Base-by-base conservation (phyloP, 1,284 basidiomycete genomes). In the Ganoderma lingzhi region DNA sequence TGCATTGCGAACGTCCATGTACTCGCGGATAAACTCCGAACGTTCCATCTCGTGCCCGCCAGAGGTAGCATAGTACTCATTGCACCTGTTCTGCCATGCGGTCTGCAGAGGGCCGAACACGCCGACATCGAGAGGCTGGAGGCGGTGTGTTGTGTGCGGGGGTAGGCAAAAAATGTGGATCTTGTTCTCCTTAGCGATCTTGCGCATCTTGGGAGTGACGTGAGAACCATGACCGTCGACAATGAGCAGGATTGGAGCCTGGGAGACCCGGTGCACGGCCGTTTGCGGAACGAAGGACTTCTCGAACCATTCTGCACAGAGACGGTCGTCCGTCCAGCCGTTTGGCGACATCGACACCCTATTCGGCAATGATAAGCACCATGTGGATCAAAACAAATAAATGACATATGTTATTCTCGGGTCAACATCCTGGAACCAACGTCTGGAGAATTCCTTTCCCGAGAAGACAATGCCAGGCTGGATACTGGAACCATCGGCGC, bases 151-250 rank as follows among this genome's bases (percentile, higher is more conserved):
- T 2, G 75, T 77, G 65, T 80, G 77, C 8, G 77, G 66, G 15
- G 76, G 78, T 14, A 77, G 72, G 14, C 75, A 73, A 44, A 76
- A 48, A 14, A 79, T 44, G 48, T 72, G 56, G 32, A 79, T 76
- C 19, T 71, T 65, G 44, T 74, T 80, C 64, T 78, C 75, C 37
- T 65, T 67, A 0, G 79, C 79, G 72, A 77, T 80, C 14, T 72
- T 41, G 64, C 70, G 74, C 62, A 82, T 79, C 2, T 59, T 32
- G 53, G 75, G 79, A 64, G 83, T 80, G 48, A 70, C 73, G 67
- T 85, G 83, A 3, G 80, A 83, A 58, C 78, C 80, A 69, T 85
- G 84, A 3, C 84, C 81, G 76, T 86, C 82, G 41, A 83, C 73
- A 62, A 85, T 80, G 1, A 85, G 75, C 0, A 85, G 74, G 0